Percentiles rank a stretch among this genome's conserved stretches.
Conservation (phyloP, 1,284 basidiomycete species). For the Cryptococcus sp. region DNA sequence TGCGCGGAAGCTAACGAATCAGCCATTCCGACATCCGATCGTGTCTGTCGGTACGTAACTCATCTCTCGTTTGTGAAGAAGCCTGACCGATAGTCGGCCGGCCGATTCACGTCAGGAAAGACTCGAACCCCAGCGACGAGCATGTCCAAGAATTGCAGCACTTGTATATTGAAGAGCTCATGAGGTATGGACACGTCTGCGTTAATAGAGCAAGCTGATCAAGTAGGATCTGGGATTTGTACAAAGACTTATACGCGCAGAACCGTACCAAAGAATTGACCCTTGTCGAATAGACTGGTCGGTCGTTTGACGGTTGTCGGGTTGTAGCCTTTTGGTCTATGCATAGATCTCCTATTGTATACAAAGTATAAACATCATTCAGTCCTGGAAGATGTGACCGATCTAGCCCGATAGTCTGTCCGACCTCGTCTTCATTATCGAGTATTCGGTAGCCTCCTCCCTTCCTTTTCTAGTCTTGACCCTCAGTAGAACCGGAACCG, state of each 20-base stretch:
- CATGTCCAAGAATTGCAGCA: constrained; percentile 75
- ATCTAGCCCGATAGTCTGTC: too few relatives aligned
- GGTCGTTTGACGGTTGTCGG: too few relatives aligned
- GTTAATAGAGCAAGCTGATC: background rate
- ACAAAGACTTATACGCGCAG: constrained; percentile 59
- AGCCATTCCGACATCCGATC: constrained; percentile 89
- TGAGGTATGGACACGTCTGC: constrained; percentile 55
- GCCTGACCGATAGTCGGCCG: constrained; percentile 61
- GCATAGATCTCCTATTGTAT: too few relatives aligned
- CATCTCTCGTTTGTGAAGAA: background rate
- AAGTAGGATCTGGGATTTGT: constrained; percentile 86
- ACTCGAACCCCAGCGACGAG: constrained; percentile 73
- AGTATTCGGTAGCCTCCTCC: constrained; percentile 53
- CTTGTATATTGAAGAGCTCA: constrained; percentile 86
- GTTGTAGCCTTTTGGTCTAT: too few relatives aligned
- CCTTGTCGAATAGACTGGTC: constrained; percentile 36
- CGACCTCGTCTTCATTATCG: background rate
- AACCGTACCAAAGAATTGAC: constrained; percentile 47
- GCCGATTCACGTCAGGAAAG: constrained; percentile 75
- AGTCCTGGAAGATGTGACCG: too few relatives aligned
- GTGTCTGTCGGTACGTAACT: constrained; percentile 79
- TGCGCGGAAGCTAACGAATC: constrained; percentile 6
- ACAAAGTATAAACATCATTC: too few relatives aligned
- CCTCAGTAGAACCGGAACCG: constrained; percentile 66
- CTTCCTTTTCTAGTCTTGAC: constrained; percentile 67